phyloP scores from a whole-genome alignment of 352 stramenopile species.

The Globisporangium uncinulatum region DNA sequence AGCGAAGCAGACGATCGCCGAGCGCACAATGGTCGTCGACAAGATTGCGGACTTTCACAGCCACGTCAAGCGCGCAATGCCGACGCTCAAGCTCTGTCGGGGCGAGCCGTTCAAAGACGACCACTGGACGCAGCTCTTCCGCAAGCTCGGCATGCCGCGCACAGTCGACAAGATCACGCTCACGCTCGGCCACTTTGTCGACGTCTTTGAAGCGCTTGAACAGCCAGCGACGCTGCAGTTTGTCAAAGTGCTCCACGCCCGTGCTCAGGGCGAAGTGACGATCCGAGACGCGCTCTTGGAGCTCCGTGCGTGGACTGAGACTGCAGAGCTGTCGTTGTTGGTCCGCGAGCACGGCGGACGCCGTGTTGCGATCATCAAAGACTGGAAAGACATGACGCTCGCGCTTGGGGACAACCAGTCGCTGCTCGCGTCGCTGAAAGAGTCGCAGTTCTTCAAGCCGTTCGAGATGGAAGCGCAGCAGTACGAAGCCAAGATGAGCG shows the following conservation, averaged over 20 bases:
- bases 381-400: conserved; percentile 95
- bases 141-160: conserved; percentile 87
- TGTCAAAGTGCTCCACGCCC: conserved; percentile 89
- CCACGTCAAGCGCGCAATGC: conserved; percentile 86
- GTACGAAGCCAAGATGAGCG: conserved; percentile 89
- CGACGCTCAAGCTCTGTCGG: conserved; percentile 91
- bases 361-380: conserved; percentile 90
- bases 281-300: conserved; percentile 94
- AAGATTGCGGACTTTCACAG: conserved; percentile 77
- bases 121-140: conserved; percentile 93
- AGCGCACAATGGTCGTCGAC: conserved; percentile 63
- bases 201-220: conserved; percentile 69
- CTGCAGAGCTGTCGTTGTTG: conserved; percentile 85
- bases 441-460: conserved; percentile 94
- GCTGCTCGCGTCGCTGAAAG: conserved; percentile 91
- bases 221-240: conserved; percentile 86
- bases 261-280: conserved; percentile 90
- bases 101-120: conserved; percentile 96
- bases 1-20: conserved; percentile 58
- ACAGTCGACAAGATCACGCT: conserved; percentile 86
- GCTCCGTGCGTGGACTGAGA: conserved; percentile 90
- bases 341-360: conserved; percentile 80
- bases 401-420: conserved; percentile 94
- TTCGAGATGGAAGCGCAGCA: conserved; percentile 89
- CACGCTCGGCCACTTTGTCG: conserved; percentile 90